Evolutionary conservation across 2,329 filamentous ascomycete species (phyloP), one percentile per base, ranked within the genome.

Genomic region (Xylaria sp.): DNA sequence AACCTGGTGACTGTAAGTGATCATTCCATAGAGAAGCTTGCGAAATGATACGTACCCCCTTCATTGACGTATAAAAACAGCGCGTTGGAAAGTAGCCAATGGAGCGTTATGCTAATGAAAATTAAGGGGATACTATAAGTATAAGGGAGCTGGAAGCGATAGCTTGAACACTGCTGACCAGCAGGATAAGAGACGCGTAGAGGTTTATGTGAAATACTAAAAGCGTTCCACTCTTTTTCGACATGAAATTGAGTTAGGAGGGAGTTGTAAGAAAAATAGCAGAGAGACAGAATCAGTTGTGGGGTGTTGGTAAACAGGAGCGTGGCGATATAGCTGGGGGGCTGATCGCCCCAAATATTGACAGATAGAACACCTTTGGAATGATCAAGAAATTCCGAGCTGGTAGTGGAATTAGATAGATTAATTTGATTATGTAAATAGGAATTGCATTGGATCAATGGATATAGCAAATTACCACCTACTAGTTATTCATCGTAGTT

Each of bases 71-170:
- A 25, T 25, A 25, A 12, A 52, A 54, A 66, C 37, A 60, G 7
- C 1, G 63, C 34, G 25, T 60, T 65, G 3, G 64, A 63, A 32
- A 51, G 25, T 1, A 66, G 2, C 57, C 57, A 63, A 57, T 63
- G 58, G 3, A 63, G 25, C 15, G 3, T 6, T 7, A 41, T 37
- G n/a, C 58, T 67, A 2, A 51, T 57, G 15, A 34, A 2, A 46
- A 67, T 55, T 3, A 67, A 34, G 1, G 66, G 61, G 0, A 65
- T 5, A 25, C 66, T 60, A 6, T 54, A 10, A 18, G 20, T 46
- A 15, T 68, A 68, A 2, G 66, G 66, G 8, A 68, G 34, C 41
- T 68, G 66, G 2, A 68, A 39, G 13, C 66, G 61, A 41, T 68
- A 68, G 37, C 3, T 65, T 4, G 66, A 59, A 25, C 20, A 18